Evolutionary conservation across 305 asterid species (phyloP).

Genomic region (Striga hermonthica): DNA sequence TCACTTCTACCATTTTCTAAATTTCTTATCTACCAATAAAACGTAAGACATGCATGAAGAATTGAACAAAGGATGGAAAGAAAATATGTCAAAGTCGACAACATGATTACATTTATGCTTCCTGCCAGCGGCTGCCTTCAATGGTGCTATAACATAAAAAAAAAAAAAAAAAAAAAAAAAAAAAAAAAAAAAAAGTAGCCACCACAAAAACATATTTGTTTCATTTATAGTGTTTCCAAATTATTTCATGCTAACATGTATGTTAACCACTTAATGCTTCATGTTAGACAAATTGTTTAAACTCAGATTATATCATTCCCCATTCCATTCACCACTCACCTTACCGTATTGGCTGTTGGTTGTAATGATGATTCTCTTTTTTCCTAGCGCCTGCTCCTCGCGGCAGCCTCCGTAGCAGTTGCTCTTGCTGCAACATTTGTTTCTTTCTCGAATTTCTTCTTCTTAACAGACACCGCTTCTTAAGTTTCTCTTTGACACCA

Average conservation of each 20-base stretch:
- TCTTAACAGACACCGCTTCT: slow-evolving; percentile 69
- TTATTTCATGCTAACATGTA: no score
- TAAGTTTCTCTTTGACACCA: slow-evolving; percentile 71
- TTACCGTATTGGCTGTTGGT: slow-evolving; percentile 80
- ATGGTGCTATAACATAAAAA: no score
- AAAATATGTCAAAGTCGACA: background rate
- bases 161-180: no score
- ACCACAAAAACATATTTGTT: no score
- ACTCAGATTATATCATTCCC: no score
- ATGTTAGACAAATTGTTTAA: no score
- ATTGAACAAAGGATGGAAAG: slow-evolving; percentile 7
- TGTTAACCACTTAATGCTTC: no score
- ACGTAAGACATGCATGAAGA: slow-evolving; percentile 22
- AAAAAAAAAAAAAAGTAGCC: no score
- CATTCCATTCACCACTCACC: no score
- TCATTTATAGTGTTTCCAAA: no score
- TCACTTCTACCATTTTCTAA: slow-evolving; percentile 44
- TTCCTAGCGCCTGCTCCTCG: slow-evolving; percentile 86
- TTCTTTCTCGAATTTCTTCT: slow-evolving; percentile 75
- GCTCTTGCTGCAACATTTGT: slow-evolving; percentile 75
- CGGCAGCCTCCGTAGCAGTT: slow-evolving; percentile 84
- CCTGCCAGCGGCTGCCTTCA: background rate
- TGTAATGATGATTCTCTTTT: slow-evolving; percentile 91
- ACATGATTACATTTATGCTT: slow-evolving; percentile 9
- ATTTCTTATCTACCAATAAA: slow-evolving; percentile 43